A percentile compares a stretch with the other conserved stretches of the same genome.
These are phyloP conservation scores for Microcera coccophila DNA, from an alignment of 2,329 filamentous ascomycete genomes.

Conservation along the genomic window DNA sequence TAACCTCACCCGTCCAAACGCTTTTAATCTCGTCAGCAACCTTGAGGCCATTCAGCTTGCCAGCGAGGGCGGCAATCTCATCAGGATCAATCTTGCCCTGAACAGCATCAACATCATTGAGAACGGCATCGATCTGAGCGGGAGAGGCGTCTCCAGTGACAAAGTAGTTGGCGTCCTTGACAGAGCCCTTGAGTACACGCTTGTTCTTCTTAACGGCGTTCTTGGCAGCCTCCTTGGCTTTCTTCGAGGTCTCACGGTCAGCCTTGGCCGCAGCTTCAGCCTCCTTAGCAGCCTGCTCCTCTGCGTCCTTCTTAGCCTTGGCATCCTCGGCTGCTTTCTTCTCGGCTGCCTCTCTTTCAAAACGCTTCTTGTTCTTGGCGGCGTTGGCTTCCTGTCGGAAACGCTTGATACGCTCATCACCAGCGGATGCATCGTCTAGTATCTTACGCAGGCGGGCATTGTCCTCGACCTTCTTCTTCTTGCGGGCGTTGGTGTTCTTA, in stretches of 20 bases:
- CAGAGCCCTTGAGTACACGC: constrained; percentile 86
- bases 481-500: constrained; percentile 95
- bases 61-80: constrained; percentile 79
- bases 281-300: constrained; percentile 73
- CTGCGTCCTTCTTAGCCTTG: constrained; percentile 75
- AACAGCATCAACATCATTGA: constrained; percentile 80
- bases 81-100: constrained; percentile 87
- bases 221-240: constrained; percentile 98
- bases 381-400: constrained; percentile 91
- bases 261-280: constrained; percentile 84
- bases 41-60: constrained; percentile 75
- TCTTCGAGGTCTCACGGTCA: constrained; percentile 80
- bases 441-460: constrained; percentile 83
- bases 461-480: constrained; percentile 99
- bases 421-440: constrained; percentile 78
- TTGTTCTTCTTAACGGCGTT: constrained; percentile 99
- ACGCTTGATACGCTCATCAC: constrained; percentile 94
- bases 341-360: constrained; percentile 87
- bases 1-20: constrained; percentile 74
- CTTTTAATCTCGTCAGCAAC: constrained; percentile 80
- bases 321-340: constrained; percentile 85
- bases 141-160: constrained; percentile 68
- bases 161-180: constrained; percentile 99
- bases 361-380: constrained; percentile 90
- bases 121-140: constrained; percentile 73